Evolutionary conservation across 805 yeast species (phyloP).

Genomic region (Lachancea kluyveri): DNA sequence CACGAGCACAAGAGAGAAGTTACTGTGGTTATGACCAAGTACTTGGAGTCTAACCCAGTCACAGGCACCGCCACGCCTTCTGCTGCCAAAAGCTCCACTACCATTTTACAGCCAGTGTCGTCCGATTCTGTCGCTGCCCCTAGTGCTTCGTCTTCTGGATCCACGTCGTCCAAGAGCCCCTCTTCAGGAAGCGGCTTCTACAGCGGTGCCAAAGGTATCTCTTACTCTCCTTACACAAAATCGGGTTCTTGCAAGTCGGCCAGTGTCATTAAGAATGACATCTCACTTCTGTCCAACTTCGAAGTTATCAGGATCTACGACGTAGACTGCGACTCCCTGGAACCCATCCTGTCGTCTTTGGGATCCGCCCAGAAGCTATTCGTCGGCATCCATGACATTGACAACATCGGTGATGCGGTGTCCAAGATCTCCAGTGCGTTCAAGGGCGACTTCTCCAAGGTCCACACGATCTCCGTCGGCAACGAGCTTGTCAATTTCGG

Average conservation of each 20-base stretch:
- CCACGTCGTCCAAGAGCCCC: neutral
- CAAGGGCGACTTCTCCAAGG: conserved; percentile 37
- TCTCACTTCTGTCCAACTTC: conserved; percentile 44
- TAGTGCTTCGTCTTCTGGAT: neutral
- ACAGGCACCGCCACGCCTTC: too few relatives aligned
- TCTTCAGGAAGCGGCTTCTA: conserved; percentile 1
- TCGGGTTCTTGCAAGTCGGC: conserved; percentile 56
- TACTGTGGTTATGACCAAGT: too few relatives aligned
- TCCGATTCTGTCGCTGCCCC: neutral
- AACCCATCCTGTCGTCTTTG: conserved; percentile 54
- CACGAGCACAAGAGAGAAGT: too few relatives aligned
- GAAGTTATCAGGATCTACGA: conserved; percentile 65
- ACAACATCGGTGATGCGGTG: conserved; percentile 56
- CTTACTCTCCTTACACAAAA: conserved; percentile 63
- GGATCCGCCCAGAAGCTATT: conserved; percentile 73
- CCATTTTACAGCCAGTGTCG: neutral
- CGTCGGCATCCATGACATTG: conserved; percentile 56
- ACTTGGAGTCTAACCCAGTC: too few relatives aligned
- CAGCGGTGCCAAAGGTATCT: conserved; percentile 9
- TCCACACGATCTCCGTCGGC: conserved; percentile 53
- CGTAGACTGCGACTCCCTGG: conserved; percentile 64
- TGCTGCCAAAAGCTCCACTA: too few relatives aligned
- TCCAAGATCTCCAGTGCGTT: conserved; percentile 41
- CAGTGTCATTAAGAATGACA: conserved; percentile 46
- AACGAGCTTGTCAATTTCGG: conserved; percentile 70